A percentile compares a stretch with the other conserved stretches of the same genome.
Evolutionary conservation across 1,139 yeast genomes (phyloP).

Genomic region (Suhomyces taliae): DNA sequence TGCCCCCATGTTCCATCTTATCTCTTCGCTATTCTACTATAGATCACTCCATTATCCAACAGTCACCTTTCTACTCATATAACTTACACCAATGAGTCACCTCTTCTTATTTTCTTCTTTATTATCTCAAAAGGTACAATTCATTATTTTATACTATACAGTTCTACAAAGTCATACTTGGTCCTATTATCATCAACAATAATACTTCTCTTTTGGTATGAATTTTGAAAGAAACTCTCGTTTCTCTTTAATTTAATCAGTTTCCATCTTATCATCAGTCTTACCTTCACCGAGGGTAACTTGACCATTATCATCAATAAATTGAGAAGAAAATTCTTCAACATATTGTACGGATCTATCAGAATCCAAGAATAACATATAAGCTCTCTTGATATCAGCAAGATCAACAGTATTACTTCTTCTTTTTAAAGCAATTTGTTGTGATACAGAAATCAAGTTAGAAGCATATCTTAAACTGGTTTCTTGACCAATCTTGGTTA

Average conservation of each 20-base stretch:
- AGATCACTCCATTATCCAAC: too few relatives aligned
- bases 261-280: conserved; percentile 51
- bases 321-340: conserved; percentile 65
- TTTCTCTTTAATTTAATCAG: conserved; percentile 24
- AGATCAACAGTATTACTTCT: conserved; percentile 71
- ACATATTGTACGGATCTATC: conserved; percentile 82
- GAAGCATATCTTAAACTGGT: conserved; percentile 92
- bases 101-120: too few relatives aligned
- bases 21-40: too few relatives aligned
- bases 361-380: conserved; percentile 82
- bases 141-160: too few relatives aligned
- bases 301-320: conserved; percentile 70
- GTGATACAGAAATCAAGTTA: conserved; percentile 85
- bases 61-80: too few relatives aligned
- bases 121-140: too few relatives aligned
- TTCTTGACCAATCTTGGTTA: conserved; percentile 91
- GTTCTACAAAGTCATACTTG: too few relatives aligned
- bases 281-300: conserved; percentile 48
- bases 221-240: too few relatives aligned
- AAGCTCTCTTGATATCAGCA: conserved; percentile 84
- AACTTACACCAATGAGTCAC: too few relatives aligned
- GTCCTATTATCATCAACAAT: too few relatives aligned
- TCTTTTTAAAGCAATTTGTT: conserved; percentile 81
- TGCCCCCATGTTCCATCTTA: too few relatives aligned
- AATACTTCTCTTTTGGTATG: too few relatives aligned